These are phyloP conservation scores for Nothopassalora personata DNA, from an alignment of 2,329 filamentous ascomycete genomes.

Conservation along the genomic window DNA sequence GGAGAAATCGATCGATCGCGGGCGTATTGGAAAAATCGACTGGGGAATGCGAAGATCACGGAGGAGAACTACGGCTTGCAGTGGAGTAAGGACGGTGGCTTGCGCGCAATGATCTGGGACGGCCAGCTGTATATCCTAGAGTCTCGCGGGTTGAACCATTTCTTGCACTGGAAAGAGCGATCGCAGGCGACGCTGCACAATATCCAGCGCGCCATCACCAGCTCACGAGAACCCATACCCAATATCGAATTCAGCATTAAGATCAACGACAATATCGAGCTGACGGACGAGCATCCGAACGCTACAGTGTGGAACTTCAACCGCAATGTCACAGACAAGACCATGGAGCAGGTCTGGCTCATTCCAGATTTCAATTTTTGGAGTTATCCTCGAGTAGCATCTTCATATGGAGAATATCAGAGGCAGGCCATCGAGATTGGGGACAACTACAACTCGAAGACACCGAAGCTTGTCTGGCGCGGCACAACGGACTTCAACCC, in stretches of 20 bases:
- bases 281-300: conserved; percentile 22
- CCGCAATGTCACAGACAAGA: conserved; percentile 26
- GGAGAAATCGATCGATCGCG: conserved; percentile 30
- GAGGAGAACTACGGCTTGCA: conserved; percentile 27
- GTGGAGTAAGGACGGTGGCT: conserved; percentile 29
- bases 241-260: conserved; percentile 49
- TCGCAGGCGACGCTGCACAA: conserved; percentile 41
- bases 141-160: conserved; percentile 29
- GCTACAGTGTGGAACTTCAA: conserved; percentile 41
- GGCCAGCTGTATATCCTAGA: conserved; percentile 34
- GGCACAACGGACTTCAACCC: conserved; percentile 37
- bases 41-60: conserved; percentile 21
- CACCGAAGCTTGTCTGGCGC: conserved; percentile 46
- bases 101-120: conserved; percentile 37
- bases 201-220: conserved; percentile 45
- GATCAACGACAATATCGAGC: conserved; percentile 42
- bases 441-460: conserved; percentile 36
- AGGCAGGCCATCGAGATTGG: conserved; percentile 22
- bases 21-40: conserved; percentile 21
- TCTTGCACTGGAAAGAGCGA: conserved; percentile 28
- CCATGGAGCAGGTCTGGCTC: conserved; percentile 40
- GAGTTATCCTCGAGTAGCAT: conserved; percentile 39
- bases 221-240: conserved; percentile 38
- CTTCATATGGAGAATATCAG: conserved; percentile 24
- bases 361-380: conserved; percentile 53